Conservation (phyloP, 2,329 filamentous ascomycete genomes). For the Colletotrichum caudatum region DNA sequence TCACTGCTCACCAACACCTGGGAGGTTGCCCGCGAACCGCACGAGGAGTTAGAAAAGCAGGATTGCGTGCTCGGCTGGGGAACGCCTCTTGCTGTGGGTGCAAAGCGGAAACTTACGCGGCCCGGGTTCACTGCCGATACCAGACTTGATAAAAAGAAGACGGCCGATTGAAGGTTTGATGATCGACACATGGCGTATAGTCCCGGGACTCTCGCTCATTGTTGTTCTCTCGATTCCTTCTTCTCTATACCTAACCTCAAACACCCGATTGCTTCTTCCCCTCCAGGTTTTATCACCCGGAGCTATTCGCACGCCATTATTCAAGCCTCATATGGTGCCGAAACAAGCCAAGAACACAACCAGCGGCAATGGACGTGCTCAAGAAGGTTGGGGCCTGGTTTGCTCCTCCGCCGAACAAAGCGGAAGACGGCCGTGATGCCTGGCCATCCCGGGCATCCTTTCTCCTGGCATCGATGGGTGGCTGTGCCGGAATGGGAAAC, state of each 20-base stretch:
- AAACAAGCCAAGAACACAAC: background rate
- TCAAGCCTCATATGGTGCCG: background rate
- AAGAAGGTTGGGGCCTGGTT: slow-evolving; percentile 51
- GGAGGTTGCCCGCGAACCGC: slow-evolving; percentile 9
- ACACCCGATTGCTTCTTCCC: background rate
- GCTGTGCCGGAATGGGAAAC: slow-evolving; percentile 69
- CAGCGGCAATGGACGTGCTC: slow-evolving; percentile 40
- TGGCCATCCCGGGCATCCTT: slow-evolving; percentile 68
- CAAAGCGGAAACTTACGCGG: slow-evolving; percentile 28
- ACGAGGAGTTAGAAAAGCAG: slow-evolving; percentile 35
- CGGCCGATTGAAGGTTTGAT: background rate
- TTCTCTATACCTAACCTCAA: slow-evolving; percentile 3
- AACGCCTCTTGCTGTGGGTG: slow-evolving; percentile 9
- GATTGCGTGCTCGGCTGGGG: slow-evolving; percentile 34
- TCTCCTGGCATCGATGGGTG: slow-evolving; percentile 69
- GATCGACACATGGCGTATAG: slow-evolving; percentile 20
- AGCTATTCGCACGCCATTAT: slow-evolving; percentile 20
- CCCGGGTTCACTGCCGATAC: background rate
- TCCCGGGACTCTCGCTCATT: background rate
- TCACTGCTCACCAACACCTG: background rate
- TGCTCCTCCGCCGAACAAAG: slow-evolving; percentile 52
- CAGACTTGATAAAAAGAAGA: slow-evolving; percentile 12
- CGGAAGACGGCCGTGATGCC: slow-evolving; percentile 61
- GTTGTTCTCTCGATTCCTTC: background rate
- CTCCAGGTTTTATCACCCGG: slow-evolving; percentile 19